These are phyloP conservation scores for Aspergillus pseudoglaucus DNA, from an alignment of 2,329 filamentous ascomycete species.

Conservation along the genomic window DNA sequence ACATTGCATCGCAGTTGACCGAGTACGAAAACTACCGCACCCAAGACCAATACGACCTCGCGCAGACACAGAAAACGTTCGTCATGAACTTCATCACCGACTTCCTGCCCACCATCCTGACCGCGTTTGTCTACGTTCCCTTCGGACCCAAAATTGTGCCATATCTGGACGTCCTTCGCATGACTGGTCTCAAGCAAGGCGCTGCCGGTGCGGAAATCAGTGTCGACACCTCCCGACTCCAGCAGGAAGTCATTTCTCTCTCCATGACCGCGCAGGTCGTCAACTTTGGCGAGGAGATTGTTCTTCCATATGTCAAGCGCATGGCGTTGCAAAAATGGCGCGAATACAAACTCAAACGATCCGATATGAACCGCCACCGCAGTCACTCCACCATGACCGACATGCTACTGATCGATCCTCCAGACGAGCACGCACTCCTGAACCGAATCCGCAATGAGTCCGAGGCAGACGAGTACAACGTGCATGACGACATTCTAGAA, in stretches of 20 bases:
- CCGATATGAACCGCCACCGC: slow-evolving; percentile 28
- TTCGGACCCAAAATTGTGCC: slow-evolving; percentile 80
- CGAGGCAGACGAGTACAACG: slow-evolving; percentile 76
- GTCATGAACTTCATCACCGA: slow-evolving; percentile 95
- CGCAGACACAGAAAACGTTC: slow-evolving; percentile 87
- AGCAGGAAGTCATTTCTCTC: slow-evolving; percentile 91
- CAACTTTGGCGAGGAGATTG: slow-evolving; percentile 74
- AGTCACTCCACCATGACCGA: slow-evolving; percentile 36
- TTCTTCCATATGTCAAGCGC: slow-evolving; percentile 80
- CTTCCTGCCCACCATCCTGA: slow-evolving; percentile 85
- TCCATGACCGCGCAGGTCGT: slow-evolving; percentile 91
- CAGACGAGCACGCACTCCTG: slow-evolving; percentile 76
- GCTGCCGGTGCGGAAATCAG: slow-evolving; percentile 58
- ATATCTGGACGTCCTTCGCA: slow-evolving; percentile 73
- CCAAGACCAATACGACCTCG: slow-evolving; percentile 71
- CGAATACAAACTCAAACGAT: slow-evolving; percentile 18
- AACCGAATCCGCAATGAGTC: slow-evolving; percentile 75
- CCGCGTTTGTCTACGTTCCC: slow-evolving; percentile 88
- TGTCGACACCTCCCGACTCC: slow-evolving; percentile 76
- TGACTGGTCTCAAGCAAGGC: slow-evolving; percentile 40
- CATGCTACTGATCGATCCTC: slow-evolving; percentile 54
- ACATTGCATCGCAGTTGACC: slow-evolving; percentile 69
- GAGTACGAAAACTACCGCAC: slow-evolving; percentile 90
- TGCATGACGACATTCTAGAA: slow-evolving; percentile 83
- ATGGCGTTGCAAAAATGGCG: slow-evolving; percentile 66